Base-by-base conservation (phyloP, 305 asterid species). In the Ajuga reptans region DNA sequence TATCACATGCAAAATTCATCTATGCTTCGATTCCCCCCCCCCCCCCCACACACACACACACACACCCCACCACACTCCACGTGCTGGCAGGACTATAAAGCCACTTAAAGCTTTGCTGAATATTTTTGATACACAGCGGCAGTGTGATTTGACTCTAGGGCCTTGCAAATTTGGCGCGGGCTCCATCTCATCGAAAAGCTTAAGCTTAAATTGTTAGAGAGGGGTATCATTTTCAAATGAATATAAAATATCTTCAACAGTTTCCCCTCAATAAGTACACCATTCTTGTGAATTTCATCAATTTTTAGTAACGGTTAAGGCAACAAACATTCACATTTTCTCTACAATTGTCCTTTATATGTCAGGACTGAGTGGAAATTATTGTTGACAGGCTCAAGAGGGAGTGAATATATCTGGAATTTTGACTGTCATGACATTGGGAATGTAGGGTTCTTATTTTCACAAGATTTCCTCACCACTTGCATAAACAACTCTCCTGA, bases 371-470 rank as follows among this genome's bases (percentile, higher is more conserved):
- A 31, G 66, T 60, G 55, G 78, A 68, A 62, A 72, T 67, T 67
- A n/a, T 72, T 37, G 77, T 59, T 72, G 74, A 64, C 84, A 93
- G 99, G 93, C 96, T 72, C 97, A 87, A 78, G 87, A 87, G 82
- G 96, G 86, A 63, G 80, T 88, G 76, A 85, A 73, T 57, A 52
- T 84, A 68, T 93, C 99, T 66, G 99, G 99, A 60, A 95, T 93
- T 68, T 83, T 93, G 88, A 81, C 99, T 12, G 97, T 93, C 82
- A 93, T 93, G 99, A 86, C 96, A 65, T 72, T 93, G 75, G 99
- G 99, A 64, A 87, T 93, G 99, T 93, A 89, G 77, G 99, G 77
- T 57, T 8, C 10, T 66, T 43, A 51, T 61, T 79, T 73, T 31
- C 56, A 15, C 72, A 52, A 45, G 54, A 52, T 79, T 72, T 66